These are phyloP conservation scores for Trichophyton rubrum DNA, from an alignment of 2,329 filamentous ascomycete species.

Conservation along the genomic window DNA sequence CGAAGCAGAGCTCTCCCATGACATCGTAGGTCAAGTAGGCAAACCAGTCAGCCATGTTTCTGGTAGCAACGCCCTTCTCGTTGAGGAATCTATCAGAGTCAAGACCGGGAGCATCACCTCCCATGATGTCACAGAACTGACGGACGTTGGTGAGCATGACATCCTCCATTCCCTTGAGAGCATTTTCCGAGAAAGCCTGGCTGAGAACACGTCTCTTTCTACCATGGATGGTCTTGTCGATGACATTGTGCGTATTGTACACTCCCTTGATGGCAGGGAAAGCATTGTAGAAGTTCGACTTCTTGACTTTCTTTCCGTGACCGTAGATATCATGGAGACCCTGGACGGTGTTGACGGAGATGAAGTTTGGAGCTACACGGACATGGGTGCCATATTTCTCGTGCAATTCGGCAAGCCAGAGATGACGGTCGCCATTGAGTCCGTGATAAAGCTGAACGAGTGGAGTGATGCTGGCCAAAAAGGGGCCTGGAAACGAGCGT, in stretches of 20 bases:
- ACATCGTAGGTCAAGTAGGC: constrained; percentile 26
- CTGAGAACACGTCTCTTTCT: constrained; percentile 18
- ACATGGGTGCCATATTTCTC: constrained; percentile 40
- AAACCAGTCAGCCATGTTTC: constrained; percentile 21
- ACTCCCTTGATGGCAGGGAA: constrained; percentile 26
- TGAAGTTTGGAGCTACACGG: constrained; percentile 63
- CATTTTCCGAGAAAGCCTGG: constrained; percentile 22
- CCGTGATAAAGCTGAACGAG: constrained; percentile 11
- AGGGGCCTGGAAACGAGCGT: constrained; percentile 10
- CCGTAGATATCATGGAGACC: constrained; percentile 50
- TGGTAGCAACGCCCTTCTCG: constrained; percentile 9
- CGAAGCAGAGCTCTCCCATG: constrained; percentile 26
- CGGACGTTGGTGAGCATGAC: constrained; percentile 14
- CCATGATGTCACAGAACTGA: constrained; percentile 12
- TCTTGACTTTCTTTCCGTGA: constrained; percentile 19
- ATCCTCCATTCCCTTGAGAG: constrained; percentile 15
- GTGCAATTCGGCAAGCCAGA: constrained; percentile 11
- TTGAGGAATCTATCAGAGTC: constrained; percentile 8
- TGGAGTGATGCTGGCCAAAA: constrained; percentile 12
- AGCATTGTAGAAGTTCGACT: constrained; percentile 24
- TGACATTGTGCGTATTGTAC: constrained; percentile 16
- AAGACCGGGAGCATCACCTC: constrained; percentile 13
- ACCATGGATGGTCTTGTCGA: constrained; percentile 15
- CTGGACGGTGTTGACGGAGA: constrained; percentile 63
- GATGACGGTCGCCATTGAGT: constrained; percentile 13